Evolutionary conservation across 1,139 yeast genomes (phyloP).

Genomic region (Nakaseomyces delphensis): DNA sequence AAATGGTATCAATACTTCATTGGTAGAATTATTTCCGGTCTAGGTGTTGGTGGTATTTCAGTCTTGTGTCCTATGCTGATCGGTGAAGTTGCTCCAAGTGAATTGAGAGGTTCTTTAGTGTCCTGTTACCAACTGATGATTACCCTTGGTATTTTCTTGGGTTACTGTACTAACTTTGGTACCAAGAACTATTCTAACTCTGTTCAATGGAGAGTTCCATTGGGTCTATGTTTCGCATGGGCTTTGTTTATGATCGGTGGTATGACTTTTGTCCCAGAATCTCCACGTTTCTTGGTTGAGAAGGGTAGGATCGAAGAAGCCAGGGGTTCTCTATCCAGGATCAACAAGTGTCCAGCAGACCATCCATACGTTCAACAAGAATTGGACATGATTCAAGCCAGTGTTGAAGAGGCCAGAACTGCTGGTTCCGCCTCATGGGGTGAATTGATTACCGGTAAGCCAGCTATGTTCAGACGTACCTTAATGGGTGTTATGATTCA

Average conservation of each 20-base stretch:
- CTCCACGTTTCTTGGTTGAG: slow-evolving; percentile 61
- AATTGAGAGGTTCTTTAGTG: slow-evolving; percentile 57
- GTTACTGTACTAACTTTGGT: slow-evolving; percentile 53
- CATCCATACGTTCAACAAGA: slow-evolving; percentile 50
- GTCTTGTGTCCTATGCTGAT: slow-evolving; percentile 55
- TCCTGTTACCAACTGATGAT: slow-evolving; percentile 57
- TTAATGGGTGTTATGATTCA: slow-evolving; percentile 55
- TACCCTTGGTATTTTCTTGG: slow-evolving; percentile 52
- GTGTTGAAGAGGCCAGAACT: slow-evolving; percentile 50
- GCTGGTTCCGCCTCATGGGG: slow-evolving; percentile 63
- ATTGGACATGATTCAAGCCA: slow-evolving; percentile 50
- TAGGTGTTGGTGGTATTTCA: slow-evolving; percentile 55
- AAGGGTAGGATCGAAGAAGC: slow-evolving; percentile 48
- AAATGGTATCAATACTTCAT: slow-evolving; percentile 46
- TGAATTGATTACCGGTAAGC: slow-evolving; percentile 56
- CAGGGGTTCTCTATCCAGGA: slow-evolving; percentile 46
- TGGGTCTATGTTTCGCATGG: slow-evolving; percentile 43
- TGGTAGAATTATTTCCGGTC: slow-evolving; percentile 55
- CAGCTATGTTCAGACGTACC: slow-evolving; percentile 44
- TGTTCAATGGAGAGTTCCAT: slow-evolving; percentile 54
- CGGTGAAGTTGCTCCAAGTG: slow-evolving; percentile 56
- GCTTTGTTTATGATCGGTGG: slow-evolving; percentile 39
- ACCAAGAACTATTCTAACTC: slow-evolving; percentile 39
- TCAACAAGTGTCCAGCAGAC: slow-evolving; percentile 46
- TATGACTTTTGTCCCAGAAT: slow-evolving; percentile 62